phyloP scores from a whole-genome alignment of 352 stramenopile genomes.

The Phytophthora agathidicida region DNA sequence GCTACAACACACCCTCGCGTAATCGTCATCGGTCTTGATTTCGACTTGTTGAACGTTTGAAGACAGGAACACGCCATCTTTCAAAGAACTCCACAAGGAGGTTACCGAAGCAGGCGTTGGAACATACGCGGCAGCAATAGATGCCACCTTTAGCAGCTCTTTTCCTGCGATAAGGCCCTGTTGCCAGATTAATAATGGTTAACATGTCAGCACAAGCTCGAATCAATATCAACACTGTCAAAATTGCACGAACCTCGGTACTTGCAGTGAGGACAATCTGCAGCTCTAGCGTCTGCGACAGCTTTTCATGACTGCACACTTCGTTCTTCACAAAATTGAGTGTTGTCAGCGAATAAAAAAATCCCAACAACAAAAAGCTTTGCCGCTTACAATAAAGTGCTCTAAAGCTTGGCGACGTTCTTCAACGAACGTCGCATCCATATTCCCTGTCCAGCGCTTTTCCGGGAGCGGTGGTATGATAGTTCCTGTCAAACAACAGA shows the following conservation, averaged over 20 bases:
- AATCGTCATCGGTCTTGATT: constrained; percentile 89
- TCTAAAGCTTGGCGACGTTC: constrained; percentile 86
- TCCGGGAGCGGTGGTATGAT: constrained; percentile 90
- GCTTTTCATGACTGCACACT: constrained; percentile 84
- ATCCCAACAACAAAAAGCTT: not conserved
- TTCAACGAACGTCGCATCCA: constrained; percentile 91
- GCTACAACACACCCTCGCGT: constrained; percentile 57
- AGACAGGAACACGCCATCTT: constrained; percentile 78
- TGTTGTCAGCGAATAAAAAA: not conserved
- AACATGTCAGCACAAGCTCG: not conserved
- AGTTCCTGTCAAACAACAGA: constrained; percentile 47
- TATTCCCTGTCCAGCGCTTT: constrained; percentile 89
- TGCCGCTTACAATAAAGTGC: constrained; percentile 78
- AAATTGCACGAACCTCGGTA: constrained; percentile 60
- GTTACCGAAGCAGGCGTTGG: constrained; percentile 76
- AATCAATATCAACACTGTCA: constrained; percentile 2
- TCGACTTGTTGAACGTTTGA: constrained; percentile 86
- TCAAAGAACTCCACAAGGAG: constrained; percentile 84
- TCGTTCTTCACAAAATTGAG: constrained; percentile 64
- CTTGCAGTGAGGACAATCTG: constrained; percentile 86
- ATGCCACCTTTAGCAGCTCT: constrained; percentile 82
- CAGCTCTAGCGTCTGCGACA: constrained; percentile 82
- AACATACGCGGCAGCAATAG: constrained; percentile 74
- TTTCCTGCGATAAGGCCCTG: constrained; percentile 84
- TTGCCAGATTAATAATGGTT: not conserved